phyloP scores from a whole-genome alignment of 208 protist genomes.

The Kentomonas sorsogonicus region DNA sequence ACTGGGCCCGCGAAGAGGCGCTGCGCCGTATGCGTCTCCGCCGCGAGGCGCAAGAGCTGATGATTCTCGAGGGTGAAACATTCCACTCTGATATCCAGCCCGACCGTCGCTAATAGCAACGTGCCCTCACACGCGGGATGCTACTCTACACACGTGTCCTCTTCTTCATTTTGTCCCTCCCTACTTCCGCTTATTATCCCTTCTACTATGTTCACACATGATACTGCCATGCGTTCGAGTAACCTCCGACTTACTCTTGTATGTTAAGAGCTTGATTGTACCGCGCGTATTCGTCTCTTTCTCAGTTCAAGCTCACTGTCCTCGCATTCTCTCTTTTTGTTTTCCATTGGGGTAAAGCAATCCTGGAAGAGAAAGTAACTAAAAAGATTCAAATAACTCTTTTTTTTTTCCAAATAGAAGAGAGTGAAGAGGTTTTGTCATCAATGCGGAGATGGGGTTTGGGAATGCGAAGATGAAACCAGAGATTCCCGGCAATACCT shows the following conservation, averaged over 20 bases:
- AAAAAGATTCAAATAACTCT: no score
- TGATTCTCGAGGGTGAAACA: conserved; percentile 78
- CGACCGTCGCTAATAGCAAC: conserved; percentile 33
- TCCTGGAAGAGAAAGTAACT: background rate
- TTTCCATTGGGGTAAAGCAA: background rate
- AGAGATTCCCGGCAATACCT: no score
- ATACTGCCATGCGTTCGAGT: no score
- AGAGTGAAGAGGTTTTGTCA: no score
- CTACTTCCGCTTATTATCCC: background rate
- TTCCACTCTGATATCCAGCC: conserved; percentile 83
- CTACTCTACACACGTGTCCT: background rate
- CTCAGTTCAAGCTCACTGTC: background rate
- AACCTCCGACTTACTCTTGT: no score
- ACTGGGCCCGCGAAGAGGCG: conserved; percentile 87
- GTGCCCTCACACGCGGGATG: background rate
- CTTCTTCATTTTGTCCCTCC: background rate
- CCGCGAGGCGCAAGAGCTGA: conserved; percentile 84
- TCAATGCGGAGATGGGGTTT: no score
- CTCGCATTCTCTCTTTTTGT: background rate
- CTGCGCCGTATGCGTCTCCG: conserved; percentile 85
- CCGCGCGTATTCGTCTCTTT: background rate
- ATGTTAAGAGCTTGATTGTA: background rate
- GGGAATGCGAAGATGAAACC: no score
- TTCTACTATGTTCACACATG: no score
- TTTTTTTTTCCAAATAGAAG: no score